Evolutionary conservation across 2,329 filamentous ascomycete genomes (phyloP).

Genomic region (Beauveria sp.): DNA sequence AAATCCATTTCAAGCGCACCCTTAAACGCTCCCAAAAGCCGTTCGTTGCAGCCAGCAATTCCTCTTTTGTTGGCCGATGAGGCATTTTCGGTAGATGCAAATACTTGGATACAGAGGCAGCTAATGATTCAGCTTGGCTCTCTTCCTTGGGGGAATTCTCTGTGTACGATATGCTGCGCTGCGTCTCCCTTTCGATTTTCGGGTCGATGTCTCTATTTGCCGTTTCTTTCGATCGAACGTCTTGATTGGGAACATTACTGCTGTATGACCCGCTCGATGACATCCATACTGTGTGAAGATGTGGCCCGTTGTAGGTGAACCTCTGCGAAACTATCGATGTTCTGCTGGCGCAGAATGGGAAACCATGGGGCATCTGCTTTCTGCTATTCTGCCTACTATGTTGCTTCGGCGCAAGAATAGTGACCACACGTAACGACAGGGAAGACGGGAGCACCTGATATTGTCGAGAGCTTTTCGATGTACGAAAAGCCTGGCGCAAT

Average conservation of each 20-base stretch:
- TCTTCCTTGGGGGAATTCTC: constrained; percentile 10
- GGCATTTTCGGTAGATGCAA: constrained; percentile 59
- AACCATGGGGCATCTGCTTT: background rate
- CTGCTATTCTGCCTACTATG: background rate
- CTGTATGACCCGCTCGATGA: background rate
- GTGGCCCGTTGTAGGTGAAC: background rate
- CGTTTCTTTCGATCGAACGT: background rate
- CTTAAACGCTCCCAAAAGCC: constrained; percentile 87
- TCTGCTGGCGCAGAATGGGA: background rate
- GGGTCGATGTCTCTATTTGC: background rate
- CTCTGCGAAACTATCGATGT: background rate
- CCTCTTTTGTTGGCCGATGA: constrained; percentile 89
- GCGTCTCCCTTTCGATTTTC: background rate
- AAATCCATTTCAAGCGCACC: constrained; percentile 95
- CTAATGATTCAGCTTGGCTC: constrained; percentile 34
- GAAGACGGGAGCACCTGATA: background rate
- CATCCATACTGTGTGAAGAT: background rate
- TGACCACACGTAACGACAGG: background rate
- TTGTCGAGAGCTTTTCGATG: background rate
- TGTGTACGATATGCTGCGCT: background rate
- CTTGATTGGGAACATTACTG: background rate
- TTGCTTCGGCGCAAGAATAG: background rate
- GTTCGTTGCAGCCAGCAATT: constrained; percentile 81
- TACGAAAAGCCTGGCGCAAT: constrained; percentile 7
- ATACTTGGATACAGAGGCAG: constrained; percentile 51